Evolutionary conservation across 2,329 filamentous ascomycete species (phyloP).

Genomic region (Rutstroemia sydowiana): DNA sequence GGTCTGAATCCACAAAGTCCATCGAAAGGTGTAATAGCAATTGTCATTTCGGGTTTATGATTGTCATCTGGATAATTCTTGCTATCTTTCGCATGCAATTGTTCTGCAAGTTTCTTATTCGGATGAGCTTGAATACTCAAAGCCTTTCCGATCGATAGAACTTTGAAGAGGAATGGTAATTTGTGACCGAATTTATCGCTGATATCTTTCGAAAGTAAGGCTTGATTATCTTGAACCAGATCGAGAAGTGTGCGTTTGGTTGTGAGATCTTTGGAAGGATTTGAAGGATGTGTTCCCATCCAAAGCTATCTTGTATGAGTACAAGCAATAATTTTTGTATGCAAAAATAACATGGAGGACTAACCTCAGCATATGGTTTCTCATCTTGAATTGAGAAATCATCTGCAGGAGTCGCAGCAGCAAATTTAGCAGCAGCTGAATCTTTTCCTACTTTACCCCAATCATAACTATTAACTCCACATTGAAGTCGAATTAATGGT

Average conservation of each 20-base stretch:
- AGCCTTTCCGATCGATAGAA: constrained; percentile 90
- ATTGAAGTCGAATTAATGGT: constrained; percentile 77
- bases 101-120: constrained; percentile 88
- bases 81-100: constrained; percentile 76
- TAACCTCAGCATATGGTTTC: constrained; percentile 89
- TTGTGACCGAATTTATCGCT: constrained; percentile 69
- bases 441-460: constrained; percentile 91
- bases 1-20: constrained; percentile 94
- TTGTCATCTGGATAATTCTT: constrained; percentile 99
- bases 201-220: constrained; percentile 68
- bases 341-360: neutral
- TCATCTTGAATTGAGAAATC: constrained; percentile 74
- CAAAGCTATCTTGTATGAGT: constrained; percentile 58
- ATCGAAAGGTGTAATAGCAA: constrained; percentile 93
- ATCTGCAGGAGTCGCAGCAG: constrained; percentile 70
- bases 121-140: constrained; percentile 96
- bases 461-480: constrained; percentile 96
- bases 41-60: constrained; percentile 99
- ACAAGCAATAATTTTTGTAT: constrained; percentile 2
- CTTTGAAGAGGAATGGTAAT: constrained; percentile 95
- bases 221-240: constrained; percentile 78
- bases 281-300: constrained; percentile 98
- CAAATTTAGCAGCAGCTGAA: constrained; percentile 84
- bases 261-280: constrained; percentile 81
- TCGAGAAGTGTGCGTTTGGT: constrained; percentile 84